These are phyloP conservation scores for Chlorella sp. DNA, from an alignment of 139 green algal species.

Conservation along the genomic window DNA sequence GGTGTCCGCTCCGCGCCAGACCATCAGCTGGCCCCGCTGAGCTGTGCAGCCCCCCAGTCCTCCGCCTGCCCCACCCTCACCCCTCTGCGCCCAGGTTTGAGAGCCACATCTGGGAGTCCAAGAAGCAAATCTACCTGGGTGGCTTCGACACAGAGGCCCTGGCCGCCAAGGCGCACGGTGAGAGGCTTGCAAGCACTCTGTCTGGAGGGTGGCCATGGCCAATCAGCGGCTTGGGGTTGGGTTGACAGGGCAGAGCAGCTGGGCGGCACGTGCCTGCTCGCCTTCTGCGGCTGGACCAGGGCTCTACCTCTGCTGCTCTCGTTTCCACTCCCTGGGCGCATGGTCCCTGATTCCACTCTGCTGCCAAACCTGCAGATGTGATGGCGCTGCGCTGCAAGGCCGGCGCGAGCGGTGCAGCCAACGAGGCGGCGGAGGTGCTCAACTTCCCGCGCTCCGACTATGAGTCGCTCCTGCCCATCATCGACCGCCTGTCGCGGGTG, in stretches of 20 bases:
- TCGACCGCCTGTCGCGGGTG: conserved; percentile 20
- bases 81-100: conserved; percentile 25
- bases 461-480: conserved; percentile 7
- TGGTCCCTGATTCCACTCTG: too few species aligned
- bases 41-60: not conserved
- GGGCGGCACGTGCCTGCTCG: too few species aligned
- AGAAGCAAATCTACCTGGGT: conserved; percentile 53
- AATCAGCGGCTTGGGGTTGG: too few species aligned
- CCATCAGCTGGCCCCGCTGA: too few species aligned
- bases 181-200: too few species aligned
- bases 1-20: too few species aligned
- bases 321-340: too few species aligned
- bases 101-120: conserved; percentile 52
- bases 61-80: not conserved
- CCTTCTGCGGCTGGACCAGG: too few species aligned
- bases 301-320: too few species aligned
- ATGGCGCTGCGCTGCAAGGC: conserved; percentile 55
- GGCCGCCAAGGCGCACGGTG: conserved; percentile 49
- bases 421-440: conserved; percentile 8
- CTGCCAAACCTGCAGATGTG: conserved; percentile 50
- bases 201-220: too few species aligned
- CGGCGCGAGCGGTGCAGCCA: too few species aligned
- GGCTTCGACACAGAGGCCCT: conserved; percentile 48
- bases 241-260: too few species aligned
- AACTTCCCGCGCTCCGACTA: conserved; percentile 45